These are phyloP conservation scores for Penicillium verhagenii DNA, from an alignment of 495 filamentous ascomycete genomes.

Conservation along the genomic window DNA sequence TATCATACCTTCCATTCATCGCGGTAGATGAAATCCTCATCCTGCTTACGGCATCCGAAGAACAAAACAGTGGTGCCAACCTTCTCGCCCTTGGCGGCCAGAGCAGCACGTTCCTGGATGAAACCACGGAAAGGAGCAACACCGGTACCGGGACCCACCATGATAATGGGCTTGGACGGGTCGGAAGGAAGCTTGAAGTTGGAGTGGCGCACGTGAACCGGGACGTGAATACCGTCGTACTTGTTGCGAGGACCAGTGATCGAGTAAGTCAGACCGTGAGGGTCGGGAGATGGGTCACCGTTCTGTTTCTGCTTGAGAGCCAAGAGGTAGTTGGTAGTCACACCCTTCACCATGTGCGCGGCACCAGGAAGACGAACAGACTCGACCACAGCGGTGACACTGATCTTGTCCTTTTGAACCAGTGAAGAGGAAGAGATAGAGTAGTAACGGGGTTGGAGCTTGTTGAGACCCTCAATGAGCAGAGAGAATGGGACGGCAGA, in stretches of 20 bases:
- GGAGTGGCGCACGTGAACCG: slow-evolving; percentile 94
- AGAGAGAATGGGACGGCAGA: slow-evolving; percentile 85
- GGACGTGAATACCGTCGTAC: slow-evolving; percentile 94
- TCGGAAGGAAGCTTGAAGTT: slow-evolving; percentile 99
- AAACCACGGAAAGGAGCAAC: slow-evolving; percentile 96
- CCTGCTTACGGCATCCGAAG: slow-evolving; percentile 83
- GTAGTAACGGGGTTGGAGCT: slow-evolving; percentile 97
- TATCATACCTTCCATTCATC: slow-evolving; percentile 87
- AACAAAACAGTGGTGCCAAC: slow-evolving; percentile 92
- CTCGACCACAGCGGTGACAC: slow-evolving; percentile 95
- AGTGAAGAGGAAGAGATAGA: slow-evolving; percentile 97
- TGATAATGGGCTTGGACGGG: slow-evolving; percentile 88
- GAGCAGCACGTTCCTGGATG: slow-evolving; percentile 85
- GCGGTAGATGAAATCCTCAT: slow-evolving; percentile 89
- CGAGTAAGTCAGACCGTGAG: slow-evolving; percentile 84
- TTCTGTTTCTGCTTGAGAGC: slow-evolving; percentile 98
- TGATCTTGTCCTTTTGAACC: slow-evolving; percentile 90
- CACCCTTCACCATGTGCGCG: slow-evolving; percentile 82
- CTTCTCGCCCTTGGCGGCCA: slow-evolving; percentile 73
- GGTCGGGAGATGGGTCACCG: slow-evolving; percentile 79
- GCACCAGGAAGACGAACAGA: slow-evolving; percentile 73
- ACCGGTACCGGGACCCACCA: slow-evolving; percentile 95
- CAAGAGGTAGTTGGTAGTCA: slow-evolving; percentile 95
- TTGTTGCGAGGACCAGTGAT: slow-evolving; percentile 92
- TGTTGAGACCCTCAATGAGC: slow-evolving; percentile 89